Base-by-base conservation (phyloP, 2,329 filamentous ascomycete genomes). In the Elsinoe perseae region DNA sequence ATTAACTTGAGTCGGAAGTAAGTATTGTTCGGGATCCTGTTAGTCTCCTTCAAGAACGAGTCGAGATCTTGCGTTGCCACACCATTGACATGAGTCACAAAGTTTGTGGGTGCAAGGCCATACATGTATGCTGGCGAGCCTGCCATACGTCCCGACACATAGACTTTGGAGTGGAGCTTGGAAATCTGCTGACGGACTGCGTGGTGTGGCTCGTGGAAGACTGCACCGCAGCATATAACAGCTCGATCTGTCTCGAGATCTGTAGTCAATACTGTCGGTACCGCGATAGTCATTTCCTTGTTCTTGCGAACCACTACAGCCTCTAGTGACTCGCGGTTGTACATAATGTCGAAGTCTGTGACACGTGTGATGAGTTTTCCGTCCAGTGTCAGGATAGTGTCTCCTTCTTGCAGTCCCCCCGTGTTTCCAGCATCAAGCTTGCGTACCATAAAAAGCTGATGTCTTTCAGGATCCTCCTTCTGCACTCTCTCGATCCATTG, bases 1-100 rank as follows among this genome's bases (percentile, higher is more conserved):
- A 97, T 89, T n/a, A 93, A 89, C 70, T 92, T 91, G 54, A 98
- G 79, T 16, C 93, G 85, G 83, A 98, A 98, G 73, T 98, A 98
- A 1, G 90, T 95, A 67, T 98, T 98, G 65, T 98, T 90, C 0
- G 89, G 87, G 64, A 98, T 96, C 71, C 87, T 85, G 64, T 86
- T 82, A 16, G 95, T 90, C 61, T 90, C 87, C 23, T 77, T 76
- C 60, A 97, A 77, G 71, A 98, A 97, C 2, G 81, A 74, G 64
- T 88, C 81, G 7, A 98, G 77, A 64, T 95, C 86, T 1, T 85
- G 86, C 0, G 93, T 97, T 14, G 87, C 78, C 58, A 87, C 81
- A 55, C 89, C 90, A 69, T 98, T 98, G 64, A 98, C 91, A 61
- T 93, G 89, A 0, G 92, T 95, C 70, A 98, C 88, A 72, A 98